Percentiles rank a stretch among this genome's conserved stretches.
Evolutionary conservation across 331 rosid species (phyloP).

Genomic region (Rosa hybrid): DNA sequence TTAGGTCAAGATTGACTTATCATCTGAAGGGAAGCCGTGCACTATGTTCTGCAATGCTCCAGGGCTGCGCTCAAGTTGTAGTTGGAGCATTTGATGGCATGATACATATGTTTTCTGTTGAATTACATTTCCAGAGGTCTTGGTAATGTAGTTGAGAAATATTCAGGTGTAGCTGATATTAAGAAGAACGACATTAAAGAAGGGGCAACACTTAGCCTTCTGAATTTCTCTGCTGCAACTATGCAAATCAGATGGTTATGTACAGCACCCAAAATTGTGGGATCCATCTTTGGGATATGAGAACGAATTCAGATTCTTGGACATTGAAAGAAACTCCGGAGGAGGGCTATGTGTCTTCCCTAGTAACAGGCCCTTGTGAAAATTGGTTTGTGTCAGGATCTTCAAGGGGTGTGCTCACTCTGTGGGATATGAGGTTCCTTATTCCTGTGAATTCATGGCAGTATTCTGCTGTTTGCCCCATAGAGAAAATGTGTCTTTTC

Average conservation of each 20-base stretch:
- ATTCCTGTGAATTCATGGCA: conserved; percentile 89
- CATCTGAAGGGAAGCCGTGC: conserved; percentile 95
- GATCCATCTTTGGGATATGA: conserved; percentile 94
- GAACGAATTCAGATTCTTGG: conserved; percentile 77
- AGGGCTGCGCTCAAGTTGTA: conserved; percentile 81
- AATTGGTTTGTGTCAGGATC: conserved; percentile 98
- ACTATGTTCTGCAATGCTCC: conserved; percentile 79
- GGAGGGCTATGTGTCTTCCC: conserved; percentile 80
- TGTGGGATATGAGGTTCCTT: conserved; percentile 96
- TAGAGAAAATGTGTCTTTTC: conserved; percentile 87
- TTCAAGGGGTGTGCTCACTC: conserved; percentile 87
- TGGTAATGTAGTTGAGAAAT: conserved; percentile 89
- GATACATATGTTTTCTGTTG: conserved; percentile 86
- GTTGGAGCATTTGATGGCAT: conserved; percentile 95
- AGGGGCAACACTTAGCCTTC: conserved; percentile 78
- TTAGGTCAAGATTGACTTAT: conserved; percentile 91
- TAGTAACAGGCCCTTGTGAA: conserved; percentile 80
- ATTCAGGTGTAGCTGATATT: conserved; percentile 88
- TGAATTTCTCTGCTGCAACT: conserved; percentile 62
- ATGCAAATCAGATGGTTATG: conserved; percentile 62
- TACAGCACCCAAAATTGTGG: conserved; percentile 93
- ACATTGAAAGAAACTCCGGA: conserved; percentile 80
- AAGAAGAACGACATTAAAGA: conserved; percentile 88
- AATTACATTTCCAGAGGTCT: conserved; percentile 86
- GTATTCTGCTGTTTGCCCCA: conserved; percentile 81